Evolutionary conservation across 208 protist genomes (phyloP), one percentile per base, ranked within the genome.

Genomic region (Angomonas deanei): DNA sequence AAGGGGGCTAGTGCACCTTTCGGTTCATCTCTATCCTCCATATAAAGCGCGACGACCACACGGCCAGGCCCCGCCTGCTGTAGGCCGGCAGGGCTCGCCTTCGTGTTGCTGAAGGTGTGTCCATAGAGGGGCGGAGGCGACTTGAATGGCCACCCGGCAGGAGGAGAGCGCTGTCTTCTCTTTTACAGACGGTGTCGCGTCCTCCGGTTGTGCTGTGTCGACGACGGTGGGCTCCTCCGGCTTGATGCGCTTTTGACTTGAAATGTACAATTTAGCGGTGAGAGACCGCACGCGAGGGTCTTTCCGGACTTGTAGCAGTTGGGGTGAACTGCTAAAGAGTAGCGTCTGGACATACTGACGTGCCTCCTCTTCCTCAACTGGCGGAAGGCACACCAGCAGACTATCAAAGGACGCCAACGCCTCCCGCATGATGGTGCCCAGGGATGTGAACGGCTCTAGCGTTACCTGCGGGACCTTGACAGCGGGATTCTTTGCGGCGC

Each of bases 61-160:
- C 13, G 28, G 23, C 17, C 28, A 11, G 27, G 33, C 15, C 53
- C 23, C 60, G n/a, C 17, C 21, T 46, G 42, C 32, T 47, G 26
- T 42, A 30, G 53, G 1, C 80, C 78, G 34, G 61, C 60, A 1
- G 84, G 87, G 21, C 61, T 66, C 27, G 62, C 23, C 38, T 84
- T 84, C 0, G 57, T 64, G 55, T 84, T 78, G 33, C 56, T 68
- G 61, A 91, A 86, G 19, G 47, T 13, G 46, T 82, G 73, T 1
- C 49, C 48, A 42, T 73, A 68, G 17, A 93, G 66, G 23, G 87
- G 82, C 15, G 76, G 64, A 1, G 81, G 69, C 13, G 53, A 54
- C 3, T 59, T 74, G 61, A 91, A 89, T 5, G 87, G 87, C 83
- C 83, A 93, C 36, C 15, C 31, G 17, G 39, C n/a, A 31, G 11